Evolutionary conservation across 2,329 filamentous ascomycete genomes (phyloP), one percentile per base, ranked within the genome.

Genomic region (Paracamarosporium sp.): DNA sequence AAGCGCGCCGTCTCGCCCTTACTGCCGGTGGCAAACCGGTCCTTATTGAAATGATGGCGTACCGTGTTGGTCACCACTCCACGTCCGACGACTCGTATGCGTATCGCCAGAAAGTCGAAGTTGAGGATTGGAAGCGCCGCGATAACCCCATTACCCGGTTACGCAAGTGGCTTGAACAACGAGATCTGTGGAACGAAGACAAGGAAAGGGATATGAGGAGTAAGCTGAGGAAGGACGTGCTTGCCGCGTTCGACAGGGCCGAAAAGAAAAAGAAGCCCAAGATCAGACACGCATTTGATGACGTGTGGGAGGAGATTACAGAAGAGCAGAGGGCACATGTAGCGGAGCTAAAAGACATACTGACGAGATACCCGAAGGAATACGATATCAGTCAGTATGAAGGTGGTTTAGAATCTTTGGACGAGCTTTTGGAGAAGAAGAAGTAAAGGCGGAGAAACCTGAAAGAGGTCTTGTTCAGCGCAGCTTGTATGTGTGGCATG

Each of bases 31-130:
- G 92, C 4, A 87, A 86, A 61, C 93, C 92, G 0, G 86, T 99
- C 0, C 81, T 99, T 7, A 90, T 99, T 38, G 95, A 99, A 79
- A 93, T 93, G 55, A 96, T 99, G 91, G 94, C 91, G 24, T 99
- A 99, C 79, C 92, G 95, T n/a, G 93, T 98, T 41, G 94, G 91
- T 6, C 93, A 99, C 74, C 95, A 99, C 80, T 97, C 92, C 77
- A 99, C 95, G 0, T 95, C 91, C 0, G 95, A 99, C 72, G 95
- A 99, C 78, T 95, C 91, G 25, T 99, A 97, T 71, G 95, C 95
- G 0, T 99, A 99, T 80, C 90, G 95, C 8, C 93, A 93, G 1
- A 88, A 90, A 25, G 88, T 97, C 0, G 95, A 99, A 72, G 95
- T 99, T 7, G 91, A 97, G 73, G 92, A 96, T 74, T 97, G 93